Conservation (phyloP, 176 grass and related monocot genomes). For the Ananas comosus region DNA sequence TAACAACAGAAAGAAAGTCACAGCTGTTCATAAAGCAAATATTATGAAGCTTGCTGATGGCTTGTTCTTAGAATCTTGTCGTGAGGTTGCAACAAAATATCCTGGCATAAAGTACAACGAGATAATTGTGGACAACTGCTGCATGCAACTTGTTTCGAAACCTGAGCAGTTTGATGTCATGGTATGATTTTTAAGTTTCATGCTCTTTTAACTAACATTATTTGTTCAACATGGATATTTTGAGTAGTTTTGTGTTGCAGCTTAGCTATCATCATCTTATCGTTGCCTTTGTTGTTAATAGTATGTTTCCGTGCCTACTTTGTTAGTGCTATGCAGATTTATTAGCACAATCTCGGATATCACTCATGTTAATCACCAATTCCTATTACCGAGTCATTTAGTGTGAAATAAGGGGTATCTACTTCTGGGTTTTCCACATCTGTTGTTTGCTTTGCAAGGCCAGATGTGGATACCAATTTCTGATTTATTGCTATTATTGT, state of each 20-base stretch:
- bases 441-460: neutral
- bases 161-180: slow-evolving; percentile 99
- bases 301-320: no score
- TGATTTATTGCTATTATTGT: no score
- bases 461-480: no score
- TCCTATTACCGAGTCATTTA: no score
- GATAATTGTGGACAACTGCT: slow-evolving; percentile 97
- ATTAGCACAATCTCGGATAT: no score
- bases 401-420: no score
- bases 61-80: slow-evolving; percentile 92
- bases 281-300: no score
- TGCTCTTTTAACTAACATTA: neutral
- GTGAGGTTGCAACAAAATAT: slow-evolving; percentile 89
- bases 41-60: slow-evolving; percentile 99
- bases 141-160: slow-evolving; percentile 96
- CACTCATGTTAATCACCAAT: no score
- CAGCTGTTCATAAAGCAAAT: slow-evolving; percentile 94
- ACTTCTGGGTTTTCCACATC: neutral
- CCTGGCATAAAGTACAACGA: slow-evolving; percentile 85
- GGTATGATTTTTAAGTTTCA: slow-evolving; percentile 41
- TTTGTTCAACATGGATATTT: neutral
- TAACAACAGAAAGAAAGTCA: slow-evolving; percentile 98
- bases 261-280: no score
- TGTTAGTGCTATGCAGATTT: no score
- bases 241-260: neutral